Conservation (phyloP, 139 green algal genomes). For the Dunaliella primolecta region DNA sequence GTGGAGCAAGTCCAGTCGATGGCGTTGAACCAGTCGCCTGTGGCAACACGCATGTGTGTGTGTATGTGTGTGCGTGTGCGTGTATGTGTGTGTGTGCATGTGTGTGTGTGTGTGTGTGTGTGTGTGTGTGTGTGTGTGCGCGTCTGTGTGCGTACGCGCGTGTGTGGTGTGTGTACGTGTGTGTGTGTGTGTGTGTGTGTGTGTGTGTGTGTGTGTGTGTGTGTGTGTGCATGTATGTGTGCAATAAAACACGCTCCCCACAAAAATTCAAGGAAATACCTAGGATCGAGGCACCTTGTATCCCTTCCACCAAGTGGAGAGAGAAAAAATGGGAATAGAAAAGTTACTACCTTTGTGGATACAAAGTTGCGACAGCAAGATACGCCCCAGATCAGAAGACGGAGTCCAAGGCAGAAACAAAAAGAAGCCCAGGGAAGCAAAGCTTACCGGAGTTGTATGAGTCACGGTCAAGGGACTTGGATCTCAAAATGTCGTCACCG, state of each 20-base stretch:
- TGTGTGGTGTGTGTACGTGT: neutral
- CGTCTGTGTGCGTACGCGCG: neutral
- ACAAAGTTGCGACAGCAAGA: too few species aligned
- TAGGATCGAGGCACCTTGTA: too few species aligned
- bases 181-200: neutral
- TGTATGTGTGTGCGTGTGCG: neutral
- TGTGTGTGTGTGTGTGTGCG: constrained; percentile 5
- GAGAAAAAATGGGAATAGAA: too few species aligned
- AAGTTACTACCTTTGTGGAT: too few species aligned
- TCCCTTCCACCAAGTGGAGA: too few species aligned
- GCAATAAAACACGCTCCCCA: too few species aligned
- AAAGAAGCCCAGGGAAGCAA: neutral
- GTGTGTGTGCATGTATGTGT: too few species aligned
- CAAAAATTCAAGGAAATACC: too few species aligned
- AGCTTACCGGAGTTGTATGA: constrained; percentile 68
- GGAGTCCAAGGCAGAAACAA: neutral
- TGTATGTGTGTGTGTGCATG: neutral
- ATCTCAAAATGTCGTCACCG: constrained; percentile 79
- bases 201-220: too few species aligned
- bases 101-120: neutral
- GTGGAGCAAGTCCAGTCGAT: constrained; percentile 69
- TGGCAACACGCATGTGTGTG: constrained; percentile 76
- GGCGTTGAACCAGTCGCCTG: constrained; percentile 78
- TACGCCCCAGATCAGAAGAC: too few species aligned
- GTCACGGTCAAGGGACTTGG: constrained; percentile 84